These are phyloP conservation scores for Nakazawaea laoshanensis DNA, from an alignment of 805 yeast species.

Conservation along the genomic window DNA sequence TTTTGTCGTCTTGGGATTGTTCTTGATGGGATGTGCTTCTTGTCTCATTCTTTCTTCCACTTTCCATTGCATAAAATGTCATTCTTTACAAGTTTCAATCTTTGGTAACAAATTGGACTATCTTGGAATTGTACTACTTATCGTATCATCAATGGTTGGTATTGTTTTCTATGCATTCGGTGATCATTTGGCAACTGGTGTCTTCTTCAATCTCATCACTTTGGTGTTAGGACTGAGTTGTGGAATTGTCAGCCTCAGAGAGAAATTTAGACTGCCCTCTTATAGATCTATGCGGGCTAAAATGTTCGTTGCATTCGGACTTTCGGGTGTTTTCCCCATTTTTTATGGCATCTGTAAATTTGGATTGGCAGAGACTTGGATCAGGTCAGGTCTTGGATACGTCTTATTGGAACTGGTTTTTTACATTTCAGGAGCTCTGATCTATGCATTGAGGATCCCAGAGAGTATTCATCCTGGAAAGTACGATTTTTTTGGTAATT, in stretches of 20 bases:
- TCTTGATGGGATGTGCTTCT: constrained; percentile 33
- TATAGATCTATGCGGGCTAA: constrained; percentile 74
- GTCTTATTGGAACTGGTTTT: constrained; percentile 61
- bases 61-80: constrained; percentile 43
- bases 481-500: constrained; percentile 67
- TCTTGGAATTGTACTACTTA: constrained; percentile 44
- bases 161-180: constrained; percentile 30
- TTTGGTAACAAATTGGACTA: constrained; percentile 46
- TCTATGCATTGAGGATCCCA: constrained; percentile 76
- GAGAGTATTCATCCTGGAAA: constrained; percentile 58
- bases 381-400: constrained; percentile 52
- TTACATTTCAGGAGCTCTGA: constrained; percentile 70
- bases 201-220: constrained; percentile 35
- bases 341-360: constrained; percentile 37
- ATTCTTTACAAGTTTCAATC: constrained; percentile 32
- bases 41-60: constrained; percentile 41
- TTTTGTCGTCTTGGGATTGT: constrained; percentile 29
- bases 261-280: constrained; percentile 55
- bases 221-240: constrained; percentile 52
- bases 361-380: constrained; percentile 40
- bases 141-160: constrained; percentile 36
- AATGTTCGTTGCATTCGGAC: constrained; percentile 75
- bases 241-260: constrained; percentile 52
- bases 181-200: constrained; percentile 30
- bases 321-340: constrained; percentile 69